A percentile compares a stretch with the other conserved stretches of the same genome.
These are phyloP conservation scores for Trichoderma atrobrunneum DNA, from an alignment of 2,329 filamentous ascomycete species.

Conservation along the genomic window DNA sequence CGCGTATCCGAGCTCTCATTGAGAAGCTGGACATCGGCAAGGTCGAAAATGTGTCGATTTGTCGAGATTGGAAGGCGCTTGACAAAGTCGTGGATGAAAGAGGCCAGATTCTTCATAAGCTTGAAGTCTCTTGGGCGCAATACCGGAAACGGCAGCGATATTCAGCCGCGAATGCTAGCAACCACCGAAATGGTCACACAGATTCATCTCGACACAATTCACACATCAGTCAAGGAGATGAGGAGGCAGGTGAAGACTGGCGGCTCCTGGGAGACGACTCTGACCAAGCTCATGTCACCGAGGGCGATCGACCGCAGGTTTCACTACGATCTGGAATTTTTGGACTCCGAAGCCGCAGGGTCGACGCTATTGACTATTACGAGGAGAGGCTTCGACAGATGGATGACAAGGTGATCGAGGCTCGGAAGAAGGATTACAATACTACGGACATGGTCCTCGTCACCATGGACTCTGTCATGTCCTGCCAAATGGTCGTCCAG, in stretches of 20 bases:
- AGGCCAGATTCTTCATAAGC: slow-evolving; percentile 60
- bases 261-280: slow-evolving; percentile 54
- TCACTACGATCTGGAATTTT: slow-evolving; percentile 78
- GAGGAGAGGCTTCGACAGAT: slow-evolving; percentile 77
- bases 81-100: slow-evolving; percentile 72
- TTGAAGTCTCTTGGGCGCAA: slow-evolving; percentile 82
- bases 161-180: slow-evolving; percentile 3
- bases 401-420: slow-evolving; percentile 69
- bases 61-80: slow-evolving; percentile 79
- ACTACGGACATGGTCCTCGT: slow-evolving; percentile 88
- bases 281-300: slow-evolving; percentile 32
- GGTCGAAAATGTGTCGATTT: slow-evolving; percentile 83
- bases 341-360: slow-evolving; percentile 65
- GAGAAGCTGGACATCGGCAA: slow-evolving; percentile 86
- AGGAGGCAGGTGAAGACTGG: slow-evolving; percentile 54
- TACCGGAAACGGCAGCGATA: slow-evolving; percentile 42
- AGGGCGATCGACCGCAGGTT: slow-evolving; percentile 60
- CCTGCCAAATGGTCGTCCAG: slow-evolving; percentile 93
- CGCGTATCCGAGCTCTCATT: slow-evolving; percentile 79
- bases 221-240: slow-evolving; percentile 36
- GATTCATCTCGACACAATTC: slow-evolving; percentile 26
- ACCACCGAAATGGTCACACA: slow-evolving; percentile 11
- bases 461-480: slow-evolving; percentile 93
- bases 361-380: slow-evolving; percentile 94
- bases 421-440: slow-evolving; percentile 72